phyloP scores from a whole-genome alignment of 805 yeast genomes.

The Pichia scutulata region DNA sequence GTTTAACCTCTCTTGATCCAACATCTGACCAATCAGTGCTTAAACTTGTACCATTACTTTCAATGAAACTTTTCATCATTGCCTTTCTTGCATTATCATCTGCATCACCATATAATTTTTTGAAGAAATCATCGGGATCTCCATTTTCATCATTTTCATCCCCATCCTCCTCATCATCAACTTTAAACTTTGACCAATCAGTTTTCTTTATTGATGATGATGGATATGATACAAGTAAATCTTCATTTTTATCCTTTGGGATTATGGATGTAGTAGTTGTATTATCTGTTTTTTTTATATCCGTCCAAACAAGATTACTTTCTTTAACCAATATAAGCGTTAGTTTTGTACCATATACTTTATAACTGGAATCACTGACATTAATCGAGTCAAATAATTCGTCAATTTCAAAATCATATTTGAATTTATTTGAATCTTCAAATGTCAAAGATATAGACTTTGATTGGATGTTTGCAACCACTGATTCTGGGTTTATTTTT shows the following conservation, averaged over 20 bases:
- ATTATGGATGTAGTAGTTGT: neutral
- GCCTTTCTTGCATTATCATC: constrained; percentile 87
- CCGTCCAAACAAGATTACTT: neutral
- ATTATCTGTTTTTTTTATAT: neutral
- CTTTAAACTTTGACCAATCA: constrained; percentile 64
- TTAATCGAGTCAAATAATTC: constrained; percentile 47
- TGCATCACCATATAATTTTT: constrained; percentile 63
- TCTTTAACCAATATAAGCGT: constrained; percentile 33
- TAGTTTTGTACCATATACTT: constrained; percentile 62
- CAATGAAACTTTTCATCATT: constrained; percentile 94
- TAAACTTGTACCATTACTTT: constrained; percentile 87
- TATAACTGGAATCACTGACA: constrained; percentile 36
- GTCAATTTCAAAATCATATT: constrained; percentile 47
- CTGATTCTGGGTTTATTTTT: constrained; percentile 45
- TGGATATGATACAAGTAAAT: constrained; percentile 38
- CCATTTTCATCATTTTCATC: constrained; percentile 39
- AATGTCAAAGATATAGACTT: constrained; percentile 37
- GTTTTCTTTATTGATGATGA: constrained; percentile 51
- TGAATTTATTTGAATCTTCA: constrained; percentile 39
- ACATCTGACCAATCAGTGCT: constrained; percentile 95
- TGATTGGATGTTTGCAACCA: constrained; percentile 33
- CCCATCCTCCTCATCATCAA: constrained; percentile 28
- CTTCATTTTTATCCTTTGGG: neutral
- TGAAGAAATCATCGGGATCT: constrained; percentile 63
- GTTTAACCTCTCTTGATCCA: constrained; percentile 45